Base-by-base conservation (phyloP, 805 yeast species). In the Sugiyamaella floridensis region DNA sequence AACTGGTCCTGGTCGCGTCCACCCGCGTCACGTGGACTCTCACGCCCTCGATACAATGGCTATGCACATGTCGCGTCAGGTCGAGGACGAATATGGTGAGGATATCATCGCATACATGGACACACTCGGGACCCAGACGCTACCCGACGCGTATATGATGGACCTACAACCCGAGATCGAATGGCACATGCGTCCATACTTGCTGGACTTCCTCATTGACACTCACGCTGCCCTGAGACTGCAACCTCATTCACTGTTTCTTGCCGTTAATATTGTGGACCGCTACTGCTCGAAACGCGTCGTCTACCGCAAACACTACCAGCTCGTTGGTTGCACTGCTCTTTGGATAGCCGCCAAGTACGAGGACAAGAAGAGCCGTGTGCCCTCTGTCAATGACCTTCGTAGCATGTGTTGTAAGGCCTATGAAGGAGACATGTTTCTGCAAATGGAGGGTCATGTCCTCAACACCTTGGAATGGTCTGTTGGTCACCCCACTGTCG, bases 341-440 rank as follows among this genome's bases (percentile, higher is more conserved):
- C 72, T 92, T 28, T 92, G 97, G 97, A 78, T 92, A 28, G 89
- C 96, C 2, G 83, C 96, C 20, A 92, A 92, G 68, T 76, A 82
- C 14, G 81, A 79, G 62, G 88, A 88, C 56, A 83, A 83, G 65
- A 78, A 93, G 65, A 80, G 81, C 54, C 76, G 89, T 60, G 79
- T 85, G 47, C 96, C 95, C 43, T 79, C 88, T 59, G 75, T 86
- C 49, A 73, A 77, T 28, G 95, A 88, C 63, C 74, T 88, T 52
- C 81, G 84, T 52, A 80, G 77, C 60, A 73, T 86, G 61, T 86
- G 95, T 70, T 86, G 86, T 45, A 75, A 76, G 52, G 76, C 77
- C 10, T 83, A 83, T 62, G 81, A 80, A 54, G 83, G 78, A 56
- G 75, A 76, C 16, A 75, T 81, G 78, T 81, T 81, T 60, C 69